Conservation (phyloP, 2,329 filamentous ascomycete species). For the Diaporthe ilicicola region DNA sequence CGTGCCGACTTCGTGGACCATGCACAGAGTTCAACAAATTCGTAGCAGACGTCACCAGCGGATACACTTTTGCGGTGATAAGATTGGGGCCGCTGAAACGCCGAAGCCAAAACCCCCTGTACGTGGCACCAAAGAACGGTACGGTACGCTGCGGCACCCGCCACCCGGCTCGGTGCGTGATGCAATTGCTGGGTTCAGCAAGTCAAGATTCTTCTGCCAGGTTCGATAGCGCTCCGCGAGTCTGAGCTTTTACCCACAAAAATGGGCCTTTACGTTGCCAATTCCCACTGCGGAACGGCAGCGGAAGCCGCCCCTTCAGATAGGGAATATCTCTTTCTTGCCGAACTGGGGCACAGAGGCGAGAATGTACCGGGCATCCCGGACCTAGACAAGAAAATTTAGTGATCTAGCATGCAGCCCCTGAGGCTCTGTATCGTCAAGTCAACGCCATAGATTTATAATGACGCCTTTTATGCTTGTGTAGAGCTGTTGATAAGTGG, state of each 20-base stretch:
- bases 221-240: background rate
- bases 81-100: background rate
- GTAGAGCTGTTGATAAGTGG: background rate
- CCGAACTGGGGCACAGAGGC: background rate
- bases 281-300: conserved; percentile 9
- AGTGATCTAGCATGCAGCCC: background rate
- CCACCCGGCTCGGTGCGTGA: background rate
- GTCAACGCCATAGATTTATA: background rate
- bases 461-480: background rate
- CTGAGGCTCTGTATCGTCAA: background rate
- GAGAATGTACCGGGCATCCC: background rate
- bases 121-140: background rate
- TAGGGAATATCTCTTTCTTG: background rate
- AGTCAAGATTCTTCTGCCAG: conserved; percentile 6
- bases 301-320: background rate
- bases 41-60: conserved; percentile 7
- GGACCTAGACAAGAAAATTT: background rate
- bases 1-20: background rate
- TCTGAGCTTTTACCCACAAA: conserved; percentile 15
- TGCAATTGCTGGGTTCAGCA: background rate
- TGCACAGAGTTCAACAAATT: background rate
- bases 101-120: background rate
- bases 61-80: conserved; percentile 3
- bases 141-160: too few species aligned
- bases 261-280: background rate